A percentile compares a stretch with the other conserved stretches of the same genome.
These are phyloP conservation scores for Shiraia sp. DNA, from an alignment of 2,329 filamentous ascomycete species.

Conservation along the genomic window DNA sequence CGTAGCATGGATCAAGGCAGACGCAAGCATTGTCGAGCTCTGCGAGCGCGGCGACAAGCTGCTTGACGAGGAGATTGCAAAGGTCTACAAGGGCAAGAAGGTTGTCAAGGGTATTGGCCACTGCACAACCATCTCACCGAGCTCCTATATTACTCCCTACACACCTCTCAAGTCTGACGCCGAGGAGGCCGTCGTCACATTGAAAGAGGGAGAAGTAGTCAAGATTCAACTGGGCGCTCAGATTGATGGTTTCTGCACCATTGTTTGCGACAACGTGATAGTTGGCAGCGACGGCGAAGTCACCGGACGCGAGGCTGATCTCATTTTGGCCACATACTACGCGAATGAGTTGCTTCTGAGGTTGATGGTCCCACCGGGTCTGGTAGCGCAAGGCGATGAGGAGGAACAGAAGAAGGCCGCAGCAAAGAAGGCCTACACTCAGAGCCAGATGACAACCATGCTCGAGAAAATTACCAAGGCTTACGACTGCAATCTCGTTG, in stretches of 20 bases:
- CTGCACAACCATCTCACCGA: constrained; percentile 92
- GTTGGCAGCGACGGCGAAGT: constrained; percentile 69
- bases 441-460: constrained; percentile 82
- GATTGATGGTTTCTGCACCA: constrained; percentile 95
- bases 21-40: constrained; percentile 89
- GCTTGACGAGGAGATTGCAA: constrained; percentile 87
- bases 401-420: constrained; percentile 93
- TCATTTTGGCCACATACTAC: constrained; percentile 89
- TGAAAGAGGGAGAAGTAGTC: constrained; percentile 84
- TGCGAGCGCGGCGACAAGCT: constrained; percentile 96
- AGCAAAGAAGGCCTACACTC: constrained; percentile 78
- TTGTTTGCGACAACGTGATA: constrained; percentile 90
- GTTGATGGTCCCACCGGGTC: constrained; percentile 87
- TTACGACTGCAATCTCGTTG: constrained; percentile 90
- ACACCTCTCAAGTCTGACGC: constrained; percentile 87
- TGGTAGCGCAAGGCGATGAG: constrained; percentile 79
- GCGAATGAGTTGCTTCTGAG: constrained; percentile 93
- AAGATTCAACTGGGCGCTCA: constrained; percentile 99
- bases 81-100: constrained; percentile 99
- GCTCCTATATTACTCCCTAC: constrained; percentile 93
- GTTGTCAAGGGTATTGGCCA: constrained; percentile 91
- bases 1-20: constrained; percentile 72
- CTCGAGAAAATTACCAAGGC: constrained; percentile 89
- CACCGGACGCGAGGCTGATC: constrained; percentile 78
- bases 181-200: constrained; percentile 76